Evolutionary conservation across 192 early-diverging fungal species (phyloP).

Genomic region (Coemansia sp.): DNA sequence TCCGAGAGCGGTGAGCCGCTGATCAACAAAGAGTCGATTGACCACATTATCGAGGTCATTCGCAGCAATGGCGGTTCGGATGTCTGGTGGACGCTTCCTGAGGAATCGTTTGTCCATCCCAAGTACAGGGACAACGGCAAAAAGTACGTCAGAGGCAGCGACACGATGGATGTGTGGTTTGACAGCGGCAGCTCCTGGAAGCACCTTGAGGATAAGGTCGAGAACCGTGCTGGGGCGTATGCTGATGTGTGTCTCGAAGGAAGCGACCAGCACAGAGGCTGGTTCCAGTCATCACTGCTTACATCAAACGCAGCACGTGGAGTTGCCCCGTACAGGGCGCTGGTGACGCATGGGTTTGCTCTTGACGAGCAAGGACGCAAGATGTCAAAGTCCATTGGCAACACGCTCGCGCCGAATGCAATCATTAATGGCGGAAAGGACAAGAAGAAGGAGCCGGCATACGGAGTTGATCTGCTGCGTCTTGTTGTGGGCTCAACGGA

Average conservation of each 20-base stretch:
- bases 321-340: slow-evolving; percentile 64
- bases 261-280: slow-evolving; percentile 81
- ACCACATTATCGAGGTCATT: slow-evolving; percentile 65
- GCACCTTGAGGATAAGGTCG: slow-evolving; percentile 55
- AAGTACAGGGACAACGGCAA: slow-evolving; percentile 60
- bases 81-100: slow-evolving; percentile 70
- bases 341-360: slow-evolving; percentile 84
- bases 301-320: slow-evolving; percentile 70
- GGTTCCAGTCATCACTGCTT: slow-evolving; percentile 83
- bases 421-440: slow-evolving; percentile 76
- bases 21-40: slow-evolving; percentile 63
- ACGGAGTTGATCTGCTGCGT: slow-evolving; percentile 75
- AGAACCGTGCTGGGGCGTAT: slow-evolving; percentile 31
- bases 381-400: slow-evolving; percentile 84
- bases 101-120: slow-evolving; percentile 66
- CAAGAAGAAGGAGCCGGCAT: slow-evolving; percentile 66
- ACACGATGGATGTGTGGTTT: slow-evolving; percentile 90
- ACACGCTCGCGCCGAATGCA: slow-evolving; percentile 65
- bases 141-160: slow-evolving; percentile 62
- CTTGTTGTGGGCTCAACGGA: slow-evolving; percentile 75
- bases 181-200: slow-evolving; percentile 82
- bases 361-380: slow-evolving; percentile 78
- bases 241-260: slow-evolving; percentile 79
- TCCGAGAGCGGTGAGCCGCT: slow-evolving; percentile 61
- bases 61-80: slow-evolving; percentile 61